Base-by-base conservation (phyloP, 2,329 filamentous ascomycete genomes). In the Botrytis elliptica region DNA sequence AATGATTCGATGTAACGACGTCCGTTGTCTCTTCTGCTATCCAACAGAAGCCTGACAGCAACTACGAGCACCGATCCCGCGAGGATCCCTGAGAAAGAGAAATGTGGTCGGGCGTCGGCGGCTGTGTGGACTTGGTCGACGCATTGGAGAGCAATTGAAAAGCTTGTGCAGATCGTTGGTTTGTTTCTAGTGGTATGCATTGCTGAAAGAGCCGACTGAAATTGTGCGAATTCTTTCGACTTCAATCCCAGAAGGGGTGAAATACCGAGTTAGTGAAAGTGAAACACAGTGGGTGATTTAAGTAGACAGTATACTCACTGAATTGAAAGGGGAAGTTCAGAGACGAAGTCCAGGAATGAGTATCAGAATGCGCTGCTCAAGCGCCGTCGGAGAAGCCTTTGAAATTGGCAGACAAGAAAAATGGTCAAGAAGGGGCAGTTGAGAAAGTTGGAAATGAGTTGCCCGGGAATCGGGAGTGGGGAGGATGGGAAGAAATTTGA, bases 401-500 rank as follows among this genome's bases (percentile, higher is more conserved):
- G 4, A 29, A 4, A 36, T 59, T 36, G 29, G 7, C 57, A 59
- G 29, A 22, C 16, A 12, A 36, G 1, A 20, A 20, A 59, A 36
- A 36, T 22, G 8, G 18, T 36, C n/a, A 16, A 16, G 8, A 8
- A 57, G 7, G 3, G 55, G 4, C 29, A 59, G 18, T 22, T 10
- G 49, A n/a, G 25, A 14, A n/a, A n/a, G 12, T 0, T n/a, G 5
- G 0, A 10, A 22, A 59, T 10, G 5, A 22, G 18, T 18, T 18
- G 1, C 29, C 4, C 5, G 5, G 0, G 9, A 16, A 22, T 1
- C 29, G 16, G 3, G 20, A 33, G n/a, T 20, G n/a, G 7, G 20
- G 57, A 22, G 18, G 20, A 36, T 22, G 29, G 29, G 33, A 38
- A 36, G 8, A 1, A 6, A 33, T 12, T 38, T 4, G 2, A 60